Evolutionary conservation across 208 protist species (phyloP).

Genomic region (Trypanosoma scelopori): DNA sequence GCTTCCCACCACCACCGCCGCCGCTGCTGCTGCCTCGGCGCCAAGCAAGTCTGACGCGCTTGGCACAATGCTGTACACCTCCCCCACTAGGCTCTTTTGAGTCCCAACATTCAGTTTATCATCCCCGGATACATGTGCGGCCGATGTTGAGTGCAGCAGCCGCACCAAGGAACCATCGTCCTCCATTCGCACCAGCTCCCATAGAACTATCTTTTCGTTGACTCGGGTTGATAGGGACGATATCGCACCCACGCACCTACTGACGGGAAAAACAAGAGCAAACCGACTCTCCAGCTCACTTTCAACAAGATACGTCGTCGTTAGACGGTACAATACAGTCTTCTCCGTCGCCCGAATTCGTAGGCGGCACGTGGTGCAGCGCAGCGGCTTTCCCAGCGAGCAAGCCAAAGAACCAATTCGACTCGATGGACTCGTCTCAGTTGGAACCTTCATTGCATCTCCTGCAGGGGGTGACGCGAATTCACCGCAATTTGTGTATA

Average conservation of each 20-base stretch:
- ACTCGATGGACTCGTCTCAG: background rate
- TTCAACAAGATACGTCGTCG: slow-evolving; percentile 38
- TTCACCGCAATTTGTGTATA: slow-evolving; percentile 9
- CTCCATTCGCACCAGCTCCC: slow-evolving; percentile 35
- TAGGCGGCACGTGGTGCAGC: slow-evolving; percentile 19
- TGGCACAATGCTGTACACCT: slow-evolving; percentile 18
- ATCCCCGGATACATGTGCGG: slow-evolving; percentile 17
- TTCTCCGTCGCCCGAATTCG: slow-evolving; percentile 38
- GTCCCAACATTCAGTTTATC: background rate
- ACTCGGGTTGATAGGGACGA: slow-evolving; percentile 39
- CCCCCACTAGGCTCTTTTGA: background rate
- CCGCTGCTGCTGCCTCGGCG: too few relatives aligned
- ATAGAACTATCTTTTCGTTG: slow-evolving; percentile 38
- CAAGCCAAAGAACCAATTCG: slow-evolving; percentile 3
- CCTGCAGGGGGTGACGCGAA: background rate
- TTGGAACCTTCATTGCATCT: background rate
- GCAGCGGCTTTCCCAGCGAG: slow-evolving; percentile 7
- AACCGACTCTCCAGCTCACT: slow-evolving; percentile 14
- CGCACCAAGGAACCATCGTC: background rate
- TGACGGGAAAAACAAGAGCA: slow-evolving; percentile 70
- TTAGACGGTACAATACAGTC: slow-evolving; percentile 45
- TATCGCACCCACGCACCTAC: slow-evolving; percentile 44
- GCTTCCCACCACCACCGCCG: slow-evolving; percentile 4
- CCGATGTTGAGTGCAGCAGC: slow-evolving; percentile 26
- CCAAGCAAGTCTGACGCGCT: slow-evolving; percentile 12